Base-by-base conservation (phyloP, 148 eudicot species). In the Chenopodium formosanum region DNA sequence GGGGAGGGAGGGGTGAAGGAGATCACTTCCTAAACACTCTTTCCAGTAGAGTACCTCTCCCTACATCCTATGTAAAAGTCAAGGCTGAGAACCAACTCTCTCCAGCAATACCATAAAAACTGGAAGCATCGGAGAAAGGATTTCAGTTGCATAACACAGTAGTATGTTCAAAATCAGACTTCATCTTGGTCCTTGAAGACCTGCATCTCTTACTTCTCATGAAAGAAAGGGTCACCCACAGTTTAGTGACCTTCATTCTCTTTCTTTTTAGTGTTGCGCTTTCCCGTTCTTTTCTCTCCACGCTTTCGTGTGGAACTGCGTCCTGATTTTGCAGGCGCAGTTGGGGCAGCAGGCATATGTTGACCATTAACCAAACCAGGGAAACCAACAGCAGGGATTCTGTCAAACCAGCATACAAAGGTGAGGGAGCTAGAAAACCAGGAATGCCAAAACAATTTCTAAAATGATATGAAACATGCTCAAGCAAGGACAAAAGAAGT, bases 381-480 rank as follows among this genome's bases (percentile, higher is more conserved):
- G 98, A 96, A 94, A 92, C 98, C 98, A 96, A 89, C 99, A 96
- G 98, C 99, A 96, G 99, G 94, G 94, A 89, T 92, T 96, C 99
- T 96, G 97, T 79, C 52, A 53, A 83, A 4, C 78, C 37, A 84
- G 80, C 31, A 46, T 32, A 68, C 78, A 58, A 20, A n/a, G 60
- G 63, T 56, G 22, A n/a, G 76, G 12, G 5, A 60, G 2, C 8
- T 17, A 70, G 23, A 22, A 10, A 34, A 71, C 20, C 6, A 37
- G 74, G 4, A 48, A 48, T 48, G 52, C 0, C 52, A 48, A 48
- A 48, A 48, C 13, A 48, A 11, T 9, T 48, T 9, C 13, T 48
- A 48, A 10, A 48, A 48, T 48, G 52, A 48, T 48, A 48, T 48
- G 52, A 48, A 2, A 1, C 52, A 10, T 48, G 52, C 52, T 48